Conservation (phyloP, 768 basidiomycete genomes). For the Lentinula aciculospora region DNA sequence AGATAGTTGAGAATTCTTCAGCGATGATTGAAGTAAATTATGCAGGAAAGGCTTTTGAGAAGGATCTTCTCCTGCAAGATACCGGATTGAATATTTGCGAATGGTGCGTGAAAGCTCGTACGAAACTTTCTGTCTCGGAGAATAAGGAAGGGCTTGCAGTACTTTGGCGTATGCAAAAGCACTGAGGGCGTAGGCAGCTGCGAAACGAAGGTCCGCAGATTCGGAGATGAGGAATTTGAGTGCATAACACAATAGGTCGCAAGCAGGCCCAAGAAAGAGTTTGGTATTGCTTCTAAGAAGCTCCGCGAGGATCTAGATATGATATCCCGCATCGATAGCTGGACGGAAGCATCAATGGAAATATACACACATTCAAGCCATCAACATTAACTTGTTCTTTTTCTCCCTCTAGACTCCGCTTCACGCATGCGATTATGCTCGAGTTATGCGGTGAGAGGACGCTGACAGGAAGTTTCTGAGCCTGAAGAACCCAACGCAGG, state of each 20-base stretch:
- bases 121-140: conserved; percentile 8
- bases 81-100: conserved; percentile 22
- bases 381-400: conserved; percentile 14
- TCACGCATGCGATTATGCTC: conserved; percentile 29
- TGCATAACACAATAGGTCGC: conserved; percentile 38
- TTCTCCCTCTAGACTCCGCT: conserved; percentile 26
- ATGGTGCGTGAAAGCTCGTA: conserved; percentile 18
- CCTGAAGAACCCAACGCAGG: conserved; percentile 44
- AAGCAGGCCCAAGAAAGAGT: conserved; percentile 44
- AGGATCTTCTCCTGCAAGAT: conserved; percentile 14
- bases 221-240: conserved; percentile 24
- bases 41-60: conserved; percentile 20
- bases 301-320: conserved; percentile 25
- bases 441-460: conserved; percentile 26
- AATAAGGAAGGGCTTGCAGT: conserved; percentile 5
- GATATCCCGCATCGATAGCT: neutral
- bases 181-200: conserved; percentile 53
- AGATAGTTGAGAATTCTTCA: neutral
- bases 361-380: conserved; percentile 23
- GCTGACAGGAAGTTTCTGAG: conserved; percentile 38
- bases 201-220: conserved; percentile 29
- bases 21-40: conserved; percentile 10
- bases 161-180: conserved; percentile 45
- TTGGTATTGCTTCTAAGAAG: conserved; percentile 34
- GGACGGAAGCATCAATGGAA: neutral